Evolutionary conservation across 192 early-diverging fungal genomes (phyloP), one percentile per base, ranked within the genome.

Genomic region (Hyaloraphidium curvatum): DNA sequence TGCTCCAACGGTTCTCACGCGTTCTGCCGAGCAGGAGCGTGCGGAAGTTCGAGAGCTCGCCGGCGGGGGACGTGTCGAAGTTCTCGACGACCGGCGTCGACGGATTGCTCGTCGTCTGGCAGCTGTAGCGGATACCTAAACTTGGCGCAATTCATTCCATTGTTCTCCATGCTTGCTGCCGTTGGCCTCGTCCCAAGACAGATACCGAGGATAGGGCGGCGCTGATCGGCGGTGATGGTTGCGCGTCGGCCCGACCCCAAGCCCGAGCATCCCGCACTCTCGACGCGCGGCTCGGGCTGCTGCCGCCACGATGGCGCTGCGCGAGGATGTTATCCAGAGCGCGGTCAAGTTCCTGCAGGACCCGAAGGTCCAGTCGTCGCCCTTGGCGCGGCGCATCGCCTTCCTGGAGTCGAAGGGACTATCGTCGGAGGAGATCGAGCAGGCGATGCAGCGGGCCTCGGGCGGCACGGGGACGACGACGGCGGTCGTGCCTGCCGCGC

Each of bases 391-490:
- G 55, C 81, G 85, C 40, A 70, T 93, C 26, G 78, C 92, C n/a
- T 99, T 99, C 65, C 73, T 99, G 22, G 89, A 96, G 59, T 80
- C 81, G 35, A 99, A 99, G 69, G 95, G 95, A 0, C 65, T 99
- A 54, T 86, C 83, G 23, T 67, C 76, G 13, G 80, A 77, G 17
- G 95, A 99, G 67, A 94, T 99, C 55, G 83, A 96, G 50, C 80
- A 75, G 37, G 94, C 91, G 4, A 67, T 87, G 59, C 66, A 69
- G n/a, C 67, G 78, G 27, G 73, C 72, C 22, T 79, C 55, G 31
- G 50, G 65, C 40, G 79, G 73, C 2, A 63, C 62, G 30, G 50
- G 59, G n/a, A n/a, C n/a, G n/a, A n/a, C n/a, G n/a, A n/a, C n/a
- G n/a, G n/a, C n/a, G n/a, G n/a, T n/a, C n/a, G n/a, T n/a, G n/a